These are phyloP conservation scores for Pyrenula aspistea DNA, from an alignment of 495 filamentous ascomycete species.

Conservation along the genomic window DNA sequence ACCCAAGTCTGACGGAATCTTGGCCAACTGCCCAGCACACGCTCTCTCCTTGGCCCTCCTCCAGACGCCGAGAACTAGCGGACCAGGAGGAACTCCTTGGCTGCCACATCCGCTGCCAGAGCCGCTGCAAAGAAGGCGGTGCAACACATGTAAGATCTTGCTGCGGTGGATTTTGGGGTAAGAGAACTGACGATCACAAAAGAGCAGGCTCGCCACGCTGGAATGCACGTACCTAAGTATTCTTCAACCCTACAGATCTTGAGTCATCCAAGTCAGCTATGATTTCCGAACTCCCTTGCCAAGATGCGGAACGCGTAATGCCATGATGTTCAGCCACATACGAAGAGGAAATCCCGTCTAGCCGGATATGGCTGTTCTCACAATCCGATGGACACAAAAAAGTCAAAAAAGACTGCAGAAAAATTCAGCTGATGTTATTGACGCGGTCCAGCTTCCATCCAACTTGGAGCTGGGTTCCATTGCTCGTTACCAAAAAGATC, in stretches of 20 bases:
- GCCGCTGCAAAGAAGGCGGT: neutral
- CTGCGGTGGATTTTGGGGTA: neutral
- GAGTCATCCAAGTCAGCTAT: too few species aligned
- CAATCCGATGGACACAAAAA: too few species aligned
- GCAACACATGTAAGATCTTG: neutral
- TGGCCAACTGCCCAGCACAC: neutral
- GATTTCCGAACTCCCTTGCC: neutral
- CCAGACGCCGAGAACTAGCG: neutral
- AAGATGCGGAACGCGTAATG: neutral
- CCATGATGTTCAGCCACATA: too few species aligned
- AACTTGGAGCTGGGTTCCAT: neutral
- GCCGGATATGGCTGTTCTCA: too few species aligned
- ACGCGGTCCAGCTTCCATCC: neutral
- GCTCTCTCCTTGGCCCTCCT: neutral
- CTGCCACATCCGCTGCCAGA: neutral
- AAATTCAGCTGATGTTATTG: neutral
- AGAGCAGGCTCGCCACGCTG: neutral
- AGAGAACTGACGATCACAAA: neutral
- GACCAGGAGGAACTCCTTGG: neutral
- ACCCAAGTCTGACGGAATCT: neutral
- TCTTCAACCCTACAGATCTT: too few species aligned
- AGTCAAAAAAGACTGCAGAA: too few species aligned
- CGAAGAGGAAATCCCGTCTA: too few species aligned
- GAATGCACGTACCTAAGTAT: too few species aligned
- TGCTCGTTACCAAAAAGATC: conserved; percentile 13